Evolutionary conservation across 352 stramenopile genomes (phyloP), one percentile per base, ranked within the genome.

Genomic region (Phytophthora constricta): DNA sequence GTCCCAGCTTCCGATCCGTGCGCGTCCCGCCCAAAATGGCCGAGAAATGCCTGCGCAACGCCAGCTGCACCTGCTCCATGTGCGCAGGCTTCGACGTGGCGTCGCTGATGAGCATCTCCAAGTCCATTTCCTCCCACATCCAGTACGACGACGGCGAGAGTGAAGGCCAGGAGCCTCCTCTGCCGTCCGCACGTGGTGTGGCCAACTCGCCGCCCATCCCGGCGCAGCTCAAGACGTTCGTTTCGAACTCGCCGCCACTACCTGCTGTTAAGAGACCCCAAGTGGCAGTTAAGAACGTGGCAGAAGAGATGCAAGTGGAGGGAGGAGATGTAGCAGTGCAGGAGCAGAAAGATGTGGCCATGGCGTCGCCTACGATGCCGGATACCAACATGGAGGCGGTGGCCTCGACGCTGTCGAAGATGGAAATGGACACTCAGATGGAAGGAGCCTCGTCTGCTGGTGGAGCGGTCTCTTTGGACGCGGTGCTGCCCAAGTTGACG

Each of bases 61-160:
- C 93, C 82, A 96, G 79, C 67, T 96, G 89, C 81, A 91, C 60
- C 59, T 96, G 89, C 75, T 79, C 69, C 49, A 82, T 95, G 61
- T 96, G 89, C 70, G 77, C 82, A 19, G 86, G 87, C 61, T 89
- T 95, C 60, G 87, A 96, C 67, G 73, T 95, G 27, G 78, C 81
- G 10, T 84, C 77, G 62, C 74, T 96, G 10, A 73, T 92, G 61
- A 87, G 68, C 70, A 92, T 96, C 57, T 86, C 82, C 65, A 90
- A 91, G 65, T 82, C 79, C 23, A 95, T 96, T 53, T 86, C 79
- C 41, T 95, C 87, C 49, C 90, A 87, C 27, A 93, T 96, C 45
- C 39, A 80, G 63, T 95, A 95, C 73, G 76, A 79, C 1, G 74
- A 81, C 14, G 71, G 37, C 27, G 83, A 90, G 1, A 62, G 33